Evolutionary conservation across 441 rosid genomes (phyloP).

Genomic region (Erysimum pusillum): DNA sequence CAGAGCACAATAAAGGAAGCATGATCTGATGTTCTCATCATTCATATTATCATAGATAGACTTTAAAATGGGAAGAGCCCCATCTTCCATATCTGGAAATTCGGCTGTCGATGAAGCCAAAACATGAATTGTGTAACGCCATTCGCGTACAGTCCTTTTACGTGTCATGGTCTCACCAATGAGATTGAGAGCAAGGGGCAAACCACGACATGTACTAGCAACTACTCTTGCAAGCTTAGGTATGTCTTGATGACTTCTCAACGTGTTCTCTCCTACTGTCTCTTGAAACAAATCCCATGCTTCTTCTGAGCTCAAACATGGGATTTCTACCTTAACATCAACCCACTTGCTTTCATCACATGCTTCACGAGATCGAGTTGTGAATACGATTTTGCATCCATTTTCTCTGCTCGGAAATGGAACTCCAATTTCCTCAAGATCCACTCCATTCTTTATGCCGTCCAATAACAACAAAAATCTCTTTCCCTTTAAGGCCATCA

Average conservation of each 20-base stretch:
- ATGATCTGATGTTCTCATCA: neutral
- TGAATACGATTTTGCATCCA: slow-evolving; percentile 41
- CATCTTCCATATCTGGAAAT: neutral
- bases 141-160: slow-evolving; percentile 17
- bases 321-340: slow-evolving; percentile 10
- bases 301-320: slow-evolving; percentile 24
- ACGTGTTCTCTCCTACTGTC: slow-evolving; percentile 22
- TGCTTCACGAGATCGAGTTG: slow-evolving; percentile 23
- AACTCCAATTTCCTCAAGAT: slow-evolving; percentile 8
- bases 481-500: neutral
- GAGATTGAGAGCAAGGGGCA: slow-evolving; percentile 45
- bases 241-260: slow-evolving; percentile 15
- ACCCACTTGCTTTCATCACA: slow-evolving; percentile 41
- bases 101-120: neutral
- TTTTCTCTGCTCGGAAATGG: neutral
- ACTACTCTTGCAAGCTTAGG: slow-evolving; percentile 8
- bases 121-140: neutral
- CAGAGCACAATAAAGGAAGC: neutral
- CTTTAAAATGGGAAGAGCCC: neutral
- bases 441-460: neutral
- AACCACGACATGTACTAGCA: slow-evolving; percentile 28
- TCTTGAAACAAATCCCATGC: slow-evolving; percentile 35
- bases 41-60: slow-evolving; percentile 6
- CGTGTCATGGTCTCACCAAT: slow-evolving; percentile 36
- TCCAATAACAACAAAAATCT: slow-evolving; percentile 22